These are phyloP conservation scores for Colletotrichum camelliae DNA, from an alignment of 2,329 filamentous ascomycete genomes.

Conservation along the genomic window DNA sequence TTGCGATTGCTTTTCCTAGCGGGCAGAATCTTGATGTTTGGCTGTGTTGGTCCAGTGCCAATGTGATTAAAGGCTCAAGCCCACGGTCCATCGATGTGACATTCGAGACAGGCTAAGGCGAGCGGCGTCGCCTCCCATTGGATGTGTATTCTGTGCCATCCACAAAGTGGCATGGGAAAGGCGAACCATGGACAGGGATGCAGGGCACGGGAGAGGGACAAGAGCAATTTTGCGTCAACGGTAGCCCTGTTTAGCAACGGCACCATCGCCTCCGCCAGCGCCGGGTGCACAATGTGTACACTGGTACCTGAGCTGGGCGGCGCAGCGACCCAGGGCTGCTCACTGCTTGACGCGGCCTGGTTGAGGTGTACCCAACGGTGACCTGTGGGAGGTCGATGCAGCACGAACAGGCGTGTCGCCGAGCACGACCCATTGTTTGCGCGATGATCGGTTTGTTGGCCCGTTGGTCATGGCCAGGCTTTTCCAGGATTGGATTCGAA, in stretches of 20 bases:
- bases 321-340: neutral
- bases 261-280: neutral
- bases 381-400: no score
- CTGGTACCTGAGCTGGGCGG: neutral
- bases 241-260: neutral
- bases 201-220: neutral
- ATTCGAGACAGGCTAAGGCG: constrained; percentile 19
- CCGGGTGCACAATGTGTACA: neutral
- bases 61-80: constrained; percentile 20
- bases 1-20: neutral
- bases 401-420: neutral
- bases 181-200: constrained; percentile 6
- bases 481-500: neutral
- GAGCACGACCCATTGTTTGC: neutral
- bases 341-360: no score
- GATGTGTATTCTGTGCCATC: neutral
- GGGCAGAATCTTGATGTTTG: neutral
- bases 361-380: no score
- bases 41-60: constrained; percentile 5
- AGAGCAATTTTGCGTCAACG: neutral
- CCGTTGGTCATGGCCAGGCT: neutral
- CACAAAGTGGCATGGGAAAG: constrained; percentile 5
- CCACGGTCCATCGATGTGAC: neutral
- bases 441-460: neutral
- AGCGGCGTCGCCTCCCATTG: constrained; percentile 6